These are phyloP conservation scores for Rhodotorula sp. DNA, from an alignment of 1,284 basidiomycete species.

Conservation along the genomic window DNA sequence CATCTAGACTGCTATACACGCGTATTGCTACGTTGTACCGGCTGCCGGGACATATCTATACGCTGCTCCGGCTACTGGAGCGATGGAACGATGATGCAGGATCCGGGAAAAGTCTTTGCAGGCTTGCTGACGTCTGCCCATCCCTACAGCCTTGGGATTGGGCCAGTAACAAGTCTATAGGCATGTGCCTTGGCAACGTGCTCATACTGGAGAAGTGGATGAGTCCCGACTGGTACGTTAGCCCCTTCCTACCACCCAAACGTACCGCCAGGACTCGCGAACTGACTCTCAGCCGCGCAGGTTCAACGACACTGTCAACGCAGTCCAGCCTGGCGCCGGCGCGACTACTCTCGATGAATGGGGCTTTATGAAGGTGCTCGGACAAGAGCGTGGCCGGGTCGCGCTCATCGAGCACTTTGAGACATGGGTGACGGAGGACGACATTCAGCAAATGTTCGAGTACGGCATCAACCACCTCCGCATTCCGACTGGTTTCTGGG, in stretches of 20 bases:
- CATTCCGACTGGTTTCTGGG: constrained; percentile 50
- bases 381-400: constrained; percentile 13
- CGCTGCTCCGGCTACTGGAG: too few relatives aligned
- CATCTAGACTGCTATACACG: too few relatives aligned
- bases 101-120: too few relatives aligned
- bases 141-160: constrained; percentile 30
- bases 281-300: constrained; percentile 38
- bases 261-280: constrained; percentile 6
- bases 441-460: constrained; percentile 47
- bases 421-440: constrained; percentile 50
- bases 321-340: constrained; percentile 36
- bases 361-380: constrained; percentile 42
- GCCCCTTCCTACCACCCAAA: too few relatives aligned
- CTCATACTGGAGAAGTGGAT: constrained; percentile 47
- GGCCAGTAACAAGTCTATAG: constrained; percentile 33
- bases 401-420: constrained; percentile 48
- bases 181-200: constrained; percentile 29
- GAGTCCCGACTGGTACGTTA: constrained; percentile 2
- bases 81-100: too few relatives aligned
- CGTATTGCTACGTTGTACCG: too few relatives aligned
- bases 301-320: constrained; percentile 46
- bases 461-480: constrained; percentile 48
- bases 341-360: constrained; percentile 50
- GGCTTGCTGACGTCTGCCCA: neutral
- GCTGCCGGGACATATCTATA: too few relatives aligned